Conservation (phyloP, 345 rosid genomes). For the Limnanthes douglasii region DNA sequence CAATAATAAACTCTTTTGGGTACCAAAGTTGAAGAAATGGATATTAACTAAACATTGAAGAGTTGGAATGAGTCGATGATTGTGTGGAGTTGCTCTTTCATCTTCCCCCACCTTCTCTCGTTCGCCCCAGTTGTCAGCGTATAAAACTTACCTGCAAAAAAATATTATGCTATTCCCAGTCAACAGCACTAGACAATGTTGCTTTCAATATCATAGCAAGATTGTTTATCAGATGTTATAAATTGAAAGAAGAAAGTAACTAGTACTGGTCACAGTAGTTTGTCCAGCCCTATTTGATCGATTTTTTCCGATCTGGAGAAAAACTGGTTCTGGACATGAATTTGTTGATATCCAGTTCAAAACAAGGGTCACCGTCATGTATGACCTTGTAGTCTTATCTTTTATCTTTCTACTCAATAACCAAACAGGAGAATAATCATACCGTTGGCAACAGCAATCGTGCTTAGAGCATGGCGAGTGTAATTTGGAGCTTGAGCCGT, state of each 20-base stretch:
- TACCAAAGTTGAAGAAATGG: slow-evolving; percentile 3
- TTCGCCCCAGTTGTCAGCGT: slow-evolving; percentile 82
- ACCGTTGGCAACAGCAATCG: slow-evolving; percentile 68
- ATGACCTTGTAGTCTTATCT: too few relatives aligned
- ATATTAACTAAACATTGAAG: slow-evolving; percentile 25
- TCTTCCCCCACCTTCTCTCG: slow-evolving; percentile 83
- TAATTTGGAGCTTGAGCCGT: slow-evolving; percentile 72
- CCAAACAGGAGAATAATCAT: too few relatives aligned
- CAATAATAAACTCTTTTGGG: too few relatives aligned
- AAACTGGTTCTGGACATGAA: neutral
- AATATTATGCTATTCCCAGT: neutral
- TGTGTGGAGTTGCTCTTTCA: slow-evolving; percentile 68
- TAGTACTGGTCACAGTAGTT: too few relatives aligned
- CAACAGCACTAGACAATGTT: slow-evolving; percentile 1
- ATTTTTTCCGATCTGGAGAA: too few relatives aligned
- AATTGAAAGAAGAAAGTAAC: neutral
- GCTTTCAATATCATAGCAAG: neutral
- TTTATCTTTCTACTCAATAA: too few relatives aligned
- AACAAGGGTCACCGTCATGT: too few relatives aligned
- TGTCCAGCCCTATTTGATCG: too few relatives aligned
- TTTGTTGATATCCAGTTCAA: neutral
- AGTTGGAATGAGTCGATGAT: slow-evolving; percentile 67
- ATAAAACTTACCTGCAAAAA: slow-evolving; percentile 56
- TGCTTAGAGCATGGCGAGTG: slow-evolving; percentile 75
- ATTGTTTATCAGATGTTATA: neutral